phyloP scores from a whole-genome alignment of 2,329 filamentous ascomycete genomes.

The Aspergillus felis region DNA sequence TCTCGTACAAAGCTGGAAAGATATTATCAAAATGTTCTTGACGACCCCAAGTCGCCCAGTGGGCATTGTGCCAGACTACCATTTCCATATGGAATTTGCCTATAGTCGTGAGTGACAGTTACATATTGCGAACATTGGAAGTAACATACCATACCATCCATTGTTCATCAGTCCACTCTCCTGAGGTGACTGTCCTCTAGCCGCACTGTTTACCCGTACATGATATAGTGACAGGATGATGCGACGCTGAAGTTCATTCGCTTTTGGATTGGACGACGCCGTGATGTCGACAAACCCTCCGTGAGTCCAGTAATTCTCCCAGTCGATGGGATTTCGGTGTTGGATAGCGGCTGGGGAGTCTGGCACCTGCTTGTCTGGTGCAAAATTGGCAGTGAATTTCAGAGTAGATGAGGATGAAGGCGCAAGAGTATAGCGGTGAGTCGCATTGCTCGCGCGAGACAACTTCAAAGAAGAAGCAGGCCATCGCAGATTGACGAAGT shows the following conservation, averaged over 20 bases:
- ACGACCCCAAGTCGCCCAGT: slow-evolving; percentile 15
- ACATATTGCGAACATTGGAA: not conserved
- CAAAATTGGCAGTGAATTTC: slow-evolving; percentile 9
- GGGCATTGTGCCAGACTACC: slow-evolving; percentile 15
- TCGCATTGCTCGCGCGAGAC: not conserved
- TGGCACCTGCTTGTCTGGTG: not conserved
- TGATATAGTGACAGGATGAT: slow-evolving; percentile 15
- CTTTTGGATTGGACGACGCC: slow-evolving; percentile 6
- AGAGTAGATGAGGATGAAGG: not conserved
- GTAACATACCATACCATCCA: slow-evolving; percentile 13
- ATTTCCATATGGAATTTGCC: slow-evolving; percentile 17
- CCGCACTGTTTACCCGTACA: slow-evolving; percentile 12
- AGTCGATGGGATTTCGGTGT: not conserved
- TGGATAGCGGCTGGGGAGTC: not conserved
- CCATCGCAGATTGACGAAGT: slow-evolving; percentile 10
- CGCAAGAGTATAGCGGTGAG: slow-evolving; percentile 7
- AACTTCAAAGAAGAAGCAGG: slow-evolving; percentile 1
- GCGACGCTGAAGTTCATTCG: slow-evolving; percentile 12
- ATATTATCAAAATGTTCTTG: slow-evolving; percentile 10
- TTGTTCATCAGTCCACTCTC: slow-evolving; percentile 16
- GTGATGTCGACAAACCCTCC: slow-evolving; percentile 13
- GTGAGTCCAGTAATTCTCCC: slow-evolving; percentile 10
- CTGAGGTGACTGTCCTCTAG: slow-evolving; percentile 11
- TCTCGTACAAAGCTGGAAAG: slow-evolving; percentile 10
- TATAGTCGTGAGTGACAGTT: not conserved